A percentile compares a stretch with the other conserved stretches of the same genome.
phyloP scores from a whole-genome alignment of 768 basidiomycete genomes.

The Mycena polygramma region DNA sequence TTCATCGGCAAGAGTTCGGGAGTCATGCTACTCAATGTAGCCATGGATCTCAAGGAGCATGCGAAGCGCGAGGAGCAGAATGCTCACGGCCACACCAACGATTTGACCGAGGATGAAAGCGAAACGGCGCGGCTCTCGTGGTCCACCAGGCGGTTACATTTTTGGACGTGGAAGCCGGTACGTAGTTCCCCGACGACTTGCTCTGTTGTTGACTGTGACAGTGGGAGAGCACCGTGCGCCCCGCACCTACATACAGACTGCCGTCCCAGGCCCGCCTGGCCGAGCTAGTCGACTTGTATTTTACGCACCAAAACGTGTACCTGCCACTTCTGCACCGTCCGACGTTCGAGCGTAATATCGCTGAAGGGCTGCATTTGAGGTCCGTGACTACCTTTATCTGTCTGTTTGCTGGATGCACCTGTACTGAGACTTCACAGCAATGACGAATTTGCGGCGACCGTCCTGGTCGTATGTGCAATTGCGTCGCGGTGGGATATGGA shows the following conservation, averaged over 20 bases:
- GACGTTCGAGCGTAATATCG: slow-evolving; percentile 68
- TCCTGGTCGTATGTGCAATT: slow-evolving; percentile 79
- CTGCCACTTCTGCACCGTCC: slow-evolving; percentile 81
- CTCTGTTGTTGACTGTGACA: background rate
- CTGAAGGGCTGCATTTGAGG: slow-evolving; percentile 61
- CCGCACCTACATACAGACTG: slow-evolving; percentile 50
- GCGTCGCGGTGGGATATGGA: slow-evolving; percentile 73
- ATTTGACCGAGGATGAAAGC: too few relatives aligned
- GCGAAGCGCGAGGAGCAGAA: background rate
- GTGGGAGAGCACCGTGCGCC: background rate
- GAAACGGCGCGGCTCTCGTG: background rate
- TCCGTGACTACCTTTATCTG: background rate
- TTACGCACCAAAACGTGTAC: slow-evolving; percentile 66
- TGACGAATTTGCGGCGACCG: slow-evolving; percentile 64
- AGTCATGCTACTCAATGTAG: slow-evolving; percentile 2
- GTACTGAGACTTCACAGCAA: slow-evolving; percentile 42
- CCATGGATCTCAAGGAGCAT: slow-evolving; percentile 10
- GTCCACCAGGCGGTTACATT: slow-evolving; percentile 13
- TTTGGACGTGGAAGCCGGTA: slow-evolving; percentile 14
- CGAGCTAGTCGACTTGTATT: slow-evolving; percentile 75
- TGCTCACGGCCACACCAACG: background rate
- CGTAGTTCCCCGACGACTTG: background rate
- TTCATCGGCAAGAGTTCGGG: slow-evolving; percentile 18
- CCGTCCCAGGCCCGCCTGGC: slow-evolving; percentile 65
- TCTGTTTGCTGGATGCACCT: too few relatives aligned